These are phyloP conservation scores for Haplosporangium sp. DNA, from an alignment of 371 early-diverging fungal species.

Conservation along the genomic window DNA sequence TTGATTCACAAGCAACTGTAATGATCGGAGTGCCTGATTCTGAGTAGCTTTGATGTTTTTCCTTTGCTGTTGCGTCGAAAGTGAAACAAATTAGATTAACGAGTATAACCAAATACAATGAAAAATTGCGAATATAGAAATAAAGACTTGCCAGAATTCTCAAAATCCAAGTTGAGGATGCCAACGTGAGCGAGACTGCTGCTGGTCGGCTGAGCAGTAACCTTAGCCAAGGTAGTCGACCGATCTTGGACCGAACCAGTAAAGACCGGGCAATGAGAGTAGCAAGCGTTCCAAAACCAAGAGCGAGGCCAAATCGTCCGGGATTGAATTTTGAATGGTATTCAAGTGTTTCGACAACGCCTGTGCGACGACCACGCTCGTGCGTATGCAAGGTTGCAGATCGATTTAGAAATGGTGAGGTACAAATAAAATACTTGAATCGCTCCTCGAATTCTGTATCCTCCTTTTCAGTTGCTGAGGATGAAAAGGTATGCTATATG, in stretches of 20 bases:
- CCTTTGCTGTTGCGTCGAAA: constrained; percentile 55
- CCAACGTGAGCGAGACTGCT: constrained; percentile 33
- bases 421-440: constrained; percentile 73
- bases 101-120: not conserved
- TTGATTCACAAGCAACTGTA: constrained; percentile 64
- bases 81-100: not conserved
- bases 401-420: constrained; percentile 71
- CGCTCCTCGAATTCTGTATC: constrained; percentile 75
- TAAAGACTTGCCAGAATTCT: constrained; percentile 34
- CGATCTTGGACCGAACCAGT: constrained; percentile 34
- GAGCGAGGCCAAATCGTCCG: constrained; percentile 43
- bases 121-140: not conserved
- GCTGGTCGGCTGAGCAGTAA: constrained; percentile 35
- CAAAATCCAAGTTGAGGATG: constrained; percentile 49
- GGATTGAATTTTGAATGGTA: constrained; percentile 41
- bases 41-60: constrained; percentile 64
- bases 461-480: constrained; percentile 63
- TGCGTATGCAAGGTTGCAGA: constrained; percentile 61
- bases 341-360: constrained; percentile 38
- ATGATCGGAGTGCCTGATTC: constrained; percentile 59
- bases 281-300: constrained; percentile 43
- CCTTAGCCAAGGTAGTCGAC: constrained; percentile 31
- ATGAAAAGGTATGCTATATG: constrained; percentile 57
- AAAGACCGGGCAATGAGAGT: constrained; percentile 39
- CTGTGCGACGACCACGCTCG: constrained; percentile 51